These are phyloP conservation scores for Chalciporus chontae DNA, from an alignment of 768 basidiomycete species.

Conservation along the genomic window DNA sequence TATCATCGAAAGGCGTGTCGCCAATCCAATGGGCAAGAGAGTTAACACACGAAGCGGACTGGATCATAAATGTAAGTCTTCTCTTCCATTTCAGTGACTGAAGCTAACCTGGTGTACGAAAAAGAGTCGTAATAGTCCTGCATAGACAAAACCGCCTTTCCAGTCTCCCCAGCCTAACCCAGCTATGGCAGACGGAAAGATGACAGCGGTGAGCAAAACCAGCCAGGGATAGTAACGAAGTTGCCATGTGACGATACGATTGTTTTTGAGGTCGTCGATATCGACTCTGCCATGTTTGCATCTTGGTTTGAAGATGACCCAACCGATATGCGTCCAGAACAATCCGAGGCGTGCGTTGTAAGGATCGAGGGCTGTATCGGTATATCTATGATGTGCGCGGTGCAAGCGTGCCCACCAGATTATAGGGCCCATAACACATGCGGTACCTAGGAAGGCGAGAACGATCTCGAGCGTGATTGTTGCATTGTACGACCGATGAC, in stretches of 20 bases:
- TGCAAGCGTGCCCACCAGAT: slow-evolving; percentile 99
- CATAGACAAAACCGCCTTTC: slow-evolving; percentile 82
- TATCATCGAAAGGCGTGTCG: slow-evolving; percentile 90
- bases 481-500: slow-evolving; percentile 94
- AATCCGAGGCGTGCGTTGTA: slow-evolving; percentile 92
- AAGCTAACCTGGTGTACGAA: slow-evolving; percentile 82
- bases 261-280: slow-evolving; percentile 80
- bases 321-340: slow-evolving; percentile 82
- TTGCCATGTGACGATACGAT: slow-evolving; percentile 81
- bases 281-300: slow-evolving; percentile 88
- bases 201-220: slow-evolving; percentile 65
- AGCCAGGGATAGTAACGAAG: slow-evolving; percentile 73
- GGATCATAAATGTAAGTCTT: not conserved
- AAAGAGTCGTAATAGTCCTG: slow-evolving; percentile 68
- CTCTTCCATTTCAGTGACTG: slow-evolving; percentile 7
- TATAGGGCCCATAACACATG: slow-evolving; percentile 94
- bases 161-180: slow-evolving; percentile 86
- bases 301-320: slow-evolving; percentile 92
- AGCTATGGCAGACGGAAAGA: slow-evolving; percentile 73
- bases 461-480: slow-evolving; percentile 79
- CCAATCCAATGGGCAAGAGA: slow-evolving; percentile 97
- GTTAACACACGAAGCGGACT: slow-evolving; percentile 97
- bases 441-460: slow-evolving; percentile 82
- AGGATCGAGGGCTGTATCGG: slow-evolving; percentile 94
- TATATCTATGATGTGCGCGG: slow-evolving; percentile 96